Base-by-base conservation (phyloP, 306 rosid species). In the Quercus gilva region DNA sequence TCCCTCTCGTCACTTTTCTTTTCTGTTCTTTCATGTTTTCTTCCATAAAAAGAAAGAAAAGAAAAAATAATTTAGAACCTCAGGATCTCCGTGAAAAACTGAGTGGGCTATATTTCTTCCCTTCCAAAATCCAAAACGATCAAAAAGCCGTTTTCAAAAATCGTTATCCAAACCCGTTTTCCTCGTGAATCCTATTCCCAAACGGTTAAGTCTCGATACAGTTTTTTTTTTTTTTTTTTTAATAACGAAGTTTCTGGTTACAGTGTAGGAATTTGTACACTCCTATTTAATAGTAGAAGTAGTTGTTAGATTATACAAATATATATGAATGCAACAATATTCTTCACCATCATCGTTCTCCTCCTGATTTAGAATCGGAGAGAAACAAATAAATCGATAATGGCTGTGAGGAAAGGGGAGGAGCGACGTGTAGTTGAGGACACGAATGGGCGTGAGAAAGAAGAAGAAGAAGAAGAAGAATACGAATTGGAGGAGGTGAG, bases 401-500 rank as follows among this genome's bases (percentile, higher is more conserved):
- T 74, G 67, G 74, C 4, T 65, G 78, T 1, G 80, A 52, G 14
- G 9, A 29, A 3, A 33, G 76, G 59, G 5, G 81, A 37, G 2
- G 56, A 70, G 23, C 45, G 45, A 41, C 45, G 8, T 41, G 11
- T 8, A 41, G 75, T 35, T 28, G 71, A 59, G 8, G 49, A 18
- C 1, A 33, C 3, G 33, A 55, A 59, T 53, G 68, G 52, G 17
- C 73, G 52, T 13, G 78, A 74, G 41, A 78, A 68, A 64, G 80
- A 74, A 14, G 92, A 91, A 60, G 69, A 35, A 2, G 90, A 35
- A 3, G 90, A 74, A 60, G 80, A 74, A 14, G 92, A 91, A 49
- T 95, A 85, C 9, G 80, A 85, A 76, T 78, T 91, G 37, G 90
- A 90, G 75, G 88, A 88, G 25, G 15, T 91, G 29, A 78, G 83